Conservation (phyloP, 108 stramenopile genomes). For the Nannochloropsis oceanica region DNA sequence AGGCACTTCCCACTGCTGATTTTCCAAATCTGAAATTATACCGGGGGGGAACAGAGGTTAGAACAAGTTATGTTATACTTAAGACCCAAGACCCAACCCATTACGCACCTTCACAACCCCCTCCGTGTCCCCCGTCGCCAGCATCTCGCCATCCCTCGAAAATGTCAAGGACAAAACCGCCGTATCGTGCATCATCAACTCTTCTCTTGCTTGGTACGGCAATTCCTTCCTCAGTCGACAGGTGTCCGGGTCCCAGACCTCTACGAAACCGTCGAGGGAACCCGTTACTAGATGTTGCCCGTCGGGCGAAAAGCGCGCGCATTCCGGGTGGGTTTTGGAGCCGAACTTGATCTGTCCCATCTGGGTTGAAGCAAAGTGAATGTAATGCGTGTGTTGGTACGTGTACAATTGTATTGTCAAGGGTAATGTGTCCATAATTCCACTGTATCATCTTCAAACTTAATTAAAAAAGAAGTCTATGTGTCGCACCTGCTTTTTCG, state of each 20-base stretch:
- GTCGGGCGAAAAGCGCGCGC: constrained; percentile 58
- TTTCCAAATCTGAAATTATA: constrained; percentile 41
- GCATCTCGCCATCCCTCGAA: constrained; percentile 59
- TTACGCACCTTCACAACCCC: constrained; percentile 49
- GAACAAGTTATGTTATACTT: too few species aligned
- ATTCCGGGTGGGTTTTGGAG: constrained; percentile 53
- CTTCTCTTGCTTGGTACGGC: constrained; percentile 50
- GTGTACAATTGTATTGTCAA: too few species aligned
- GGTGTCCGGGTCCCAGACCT: constrained; percentile 63
- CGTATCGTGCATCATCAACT: constrained; percentile 70
- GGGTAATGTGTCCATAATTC: too few species aligned
- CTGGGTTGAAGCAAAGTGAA: background rate
- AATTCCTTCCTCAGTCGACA: constrained; percentile 40
- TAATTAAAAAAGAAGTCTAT: background rate
- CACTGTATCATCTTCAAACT: too few species aligned
- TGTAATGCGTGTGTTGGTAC: too few species aligned
- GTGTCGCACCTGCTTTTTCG: constrained; percentile 12
- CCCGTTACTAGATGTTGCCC: constrained; percentile 59
- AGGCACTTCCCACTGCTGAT: constrained; percentile 58
- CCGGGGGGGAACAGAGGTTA: background rate
- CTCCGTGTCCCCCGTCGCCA: constrained; percentile 57
- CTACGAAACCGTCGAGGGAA: constrained; percentile 77
- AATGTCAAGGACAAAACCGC: constrained; percentile 54
- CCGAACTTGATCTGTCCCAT: constrained; percentile 62
- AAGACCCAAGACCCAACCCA: too few species aligned